These are phyloP conservation scores for Candida tibetensis DNA, from an alignment of 805 yeast genomes.

Conservation along the genomic window DNA sequence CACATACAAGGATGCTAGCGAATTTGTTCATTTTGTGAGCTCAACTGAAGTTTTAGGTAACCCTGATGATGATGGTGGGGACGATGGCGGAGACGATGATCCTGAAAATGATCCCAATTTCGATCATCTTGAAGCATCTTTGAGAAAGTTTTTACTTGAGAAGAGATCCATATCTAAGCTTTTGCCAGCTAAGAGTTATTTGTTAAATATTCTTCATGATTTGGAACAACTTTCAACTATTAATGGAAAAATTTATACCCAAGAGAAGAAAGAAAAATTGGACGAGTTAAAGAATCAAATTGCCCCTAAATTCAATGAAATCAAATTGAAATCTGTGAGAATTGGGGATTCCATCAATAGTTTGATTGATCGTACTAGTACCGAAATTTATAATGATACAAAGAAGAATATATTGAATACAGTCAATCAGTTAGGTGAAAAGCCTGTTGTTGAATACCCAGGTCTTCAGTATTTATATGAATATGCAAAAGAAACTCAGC, in stretches of 20 bases:
- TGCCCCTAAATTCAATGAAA: constrained; percentile 60
- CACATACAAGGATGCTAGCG: constrained; percentile 81
- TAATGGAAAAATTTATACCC: constrained; percentile 55
- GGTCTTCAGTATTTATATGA: constrained; percentile 66
- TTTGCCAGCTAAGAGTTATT: constrained; percentile 88
- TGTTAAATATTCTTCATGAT: constrained; percentile 68
- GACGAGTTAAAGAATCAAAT: constrained; percentile 50
- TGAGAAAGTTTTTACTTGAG: constrained; percentile 82
- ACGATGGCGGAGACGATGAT: constrained; percentile 31
- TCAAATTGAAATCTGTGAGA: constrained; percentile 49
- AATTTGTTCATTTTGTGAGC: constrained; percentile 90
- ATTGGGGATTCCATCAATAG: constrained; percentile 59
- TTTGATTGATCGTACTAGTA: constrained; percentile 59
- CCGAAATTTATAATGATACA: constrained; percentile 59
- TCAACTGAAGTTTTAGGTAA: constrained; percentile 49
- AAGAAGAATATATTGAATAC: constrained; percentile 50
- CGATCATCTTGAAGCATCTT: constrained; percentile 78
- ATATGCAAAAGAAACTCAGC: constrained; percentile 70
- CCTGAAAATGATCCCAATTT: constrained; percentile 55
- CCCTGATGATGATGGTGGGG: constrained; percentile 29
- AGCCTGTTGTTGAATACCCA: constrained; percentile 51
- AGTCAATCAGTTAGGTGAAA: constrained; percentile 50
- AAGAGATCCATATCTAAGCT: constrained; percentile 86
- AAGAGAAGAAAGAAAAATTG: constrained; percentile 48
- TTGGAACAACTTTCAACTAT: constrained; percentile 54